Base-by-base conservation (phyloP, 352 stramenopile genomes). In the Halophytophthora batemanensis region DNA sequence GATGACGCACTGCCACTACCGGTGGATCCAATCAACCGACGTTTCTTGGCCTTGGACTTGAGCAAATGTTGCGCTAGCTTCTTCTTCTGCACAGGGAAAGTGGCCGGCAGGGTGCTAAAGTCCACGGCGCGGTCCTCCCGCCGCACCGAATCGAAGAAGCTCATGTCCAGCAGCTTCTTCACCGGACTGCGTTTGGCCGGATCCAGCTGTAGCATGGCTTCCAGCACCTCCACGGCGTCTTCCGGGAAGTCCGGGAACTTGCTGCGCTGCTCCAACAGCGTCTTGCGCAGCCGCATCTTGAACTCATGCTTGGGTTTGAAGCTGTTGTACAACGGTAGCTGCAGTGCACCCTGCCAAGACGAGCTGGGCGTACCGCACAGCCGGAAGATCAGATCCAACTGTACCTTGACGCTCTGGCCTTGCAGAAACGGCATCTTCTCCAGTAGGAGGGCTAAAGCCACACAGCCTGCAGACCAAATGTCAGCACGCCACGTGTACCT, bases 331-430 rank as follows among this genome's bases (percentile, higher is more conserved):
- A 81, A 50, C 3, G 80, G 69, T 8, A 93, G 63, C 25, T 86
- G 80, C 13, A 58, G 61, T 2, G 61, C 80, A 0, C 70, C 66
- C 17, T 69, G 44, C 69, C 75, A 92, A n/a, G 74, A 69, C 18
- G 60, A 63, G 5, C 61, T 66, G 0, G 84, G 84, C 10, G 82
- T 91, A 6, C 84, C 84, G 33, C 84, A 93, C 2, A 89, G 28
- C 1, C 84, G 80, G 51, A 86, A 95, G 39, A 93, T 89, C 39
- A 86, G 64, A 45, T 93, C 74, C 29, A 95, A 46, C 46, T 95
- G 84, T 19, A 73, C 59, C n/a, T 75, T 77, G 15, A 69, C 19
- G 29, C 91, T 75, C 14, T 69, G 69, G 12, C 74, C 84, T 39
- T 82, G 74, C 8, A 95, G 60, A 15, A 91, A 76, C 11, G 77